These are phyloP conservation scores for Aspergillus sojae DNA, from an alignment of 2,329 filamentous ascomycete species.

Conservation along the genomic window DNA sequence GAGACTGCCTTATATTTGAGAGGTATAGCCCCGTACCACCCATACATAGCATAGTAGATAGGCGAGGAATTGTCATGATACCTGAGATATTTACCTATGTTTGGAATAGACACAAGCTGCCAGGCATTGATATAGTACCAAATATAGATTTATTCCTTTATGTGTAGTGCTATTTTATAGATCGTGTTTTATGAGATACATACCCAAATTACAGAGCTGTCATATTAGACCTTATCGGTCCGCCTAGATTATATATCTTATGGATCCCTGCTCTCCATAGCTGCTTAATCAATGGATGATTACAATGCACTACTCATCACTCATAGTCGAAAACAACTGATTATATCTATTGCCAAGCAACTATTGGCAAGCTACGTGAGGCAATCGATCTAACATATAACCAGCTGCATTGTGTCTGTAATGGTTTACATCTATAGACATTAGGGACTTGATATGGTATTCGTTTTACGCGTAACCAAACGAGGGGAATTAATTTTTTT, in stretches of 20 bases:
- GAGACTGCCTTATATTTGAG: neutral
- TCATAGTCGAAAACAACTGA: neutral
- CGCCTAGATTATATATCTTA: neutral
- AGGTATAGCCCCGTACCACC: neutral
- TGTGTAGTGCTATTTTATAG: neutral
- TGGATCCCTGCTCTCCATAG: too few species aligned
- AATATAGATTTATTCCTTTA: neutral
- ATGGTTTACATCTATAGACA: neutral
- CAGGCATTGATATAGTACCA: neutral
- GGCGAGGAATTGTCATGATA: neutral
- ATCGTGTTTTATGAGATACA: too few species aligned
- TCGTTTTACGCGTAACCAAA: conserved; percentile 7
- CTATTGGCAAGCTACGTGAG: neutral
- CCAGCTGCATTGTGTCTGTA: too few species aligned
- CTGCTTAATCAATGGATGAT: neutral
- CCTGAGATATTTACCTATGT: neutral
- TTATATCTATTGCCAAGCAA: neutral
- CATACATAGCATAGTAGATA: neutral
- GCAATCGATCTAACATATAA: neutral
- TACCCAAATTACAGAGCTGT: too few species aligned
- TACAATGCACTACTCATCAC: neutral
- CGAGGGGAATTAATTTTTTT: conserved; percentile 12
- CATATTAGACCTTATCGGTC: neutral
- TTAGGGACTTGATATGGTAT: neutral
- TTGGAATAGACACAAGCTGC: neutral